Conservation (phyloP, 2,329 filamentous ascomycete species). For the Fusarium vanettenii region DNA sequence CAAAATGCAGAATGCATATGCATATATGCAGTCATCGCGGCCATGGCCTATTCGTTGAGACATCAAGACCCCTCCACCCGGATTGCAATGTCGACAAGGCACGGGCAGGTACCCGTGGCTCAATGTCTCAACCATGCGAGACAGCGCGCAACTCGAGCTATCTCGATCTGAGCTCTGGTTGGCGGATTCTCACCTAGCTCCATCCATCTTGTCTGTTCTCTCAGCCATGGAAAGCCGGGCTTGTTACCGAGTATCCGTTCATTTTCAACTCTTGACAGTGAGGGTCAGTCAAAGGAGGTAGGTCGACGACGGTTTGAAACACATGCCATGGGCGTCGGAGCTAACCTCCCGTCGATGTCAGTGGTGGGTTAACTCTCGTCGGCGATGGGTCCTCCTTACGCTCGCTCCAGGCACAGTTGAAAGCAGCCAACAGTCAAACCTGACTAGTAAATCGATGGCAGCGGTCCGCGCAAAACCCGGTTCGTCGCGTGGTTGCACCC, state of each 20-base stretch:
- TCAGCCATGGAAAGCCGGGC: neutral
- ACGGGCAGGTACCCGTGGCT: slow-evolving; percentile 3
- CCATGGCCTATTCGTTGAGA: slow-evolving; percentile 1
- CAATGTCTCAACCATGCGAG: neutral
- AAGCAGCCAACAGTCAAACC: neutral
- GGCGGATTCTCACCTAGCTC: neutral
- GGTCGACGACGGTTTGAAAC: neutral
- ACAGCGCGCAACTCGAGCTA: neutral
- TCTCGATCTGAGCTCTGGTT: neutral
- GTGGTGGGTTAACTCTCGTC: neutral
- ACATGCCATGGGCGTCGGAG: neutral
- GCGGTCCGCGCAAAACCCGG: neutral
- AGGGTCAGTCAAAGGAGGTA: neutral
- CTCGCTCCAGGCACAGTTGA: neutral
- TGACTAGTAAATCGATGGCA: neutral
- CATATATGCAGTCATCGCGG: slow-evolving; percentile 1
- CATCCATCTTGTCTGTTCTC: neutral
- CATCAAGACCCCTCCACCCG: slow-evolving; percentile 4
- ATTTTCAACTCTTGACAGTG: neutral
- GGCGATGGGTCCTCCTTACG: neutral
- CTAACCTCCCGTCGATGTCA: neutral
- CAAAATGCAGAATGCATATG: neutral
- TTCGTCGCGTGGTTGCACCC: neutral
- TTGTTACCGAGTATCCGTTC: neutral
- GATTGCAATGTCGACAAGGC: neutral